Percentiles rank a stretch among this genome's conserved stretches.
Evolutionary conservation across 2,329 filamentous ascomycete genomes (phyloP).

Genomic region (Arthrinium phaeospermum): DNA sequence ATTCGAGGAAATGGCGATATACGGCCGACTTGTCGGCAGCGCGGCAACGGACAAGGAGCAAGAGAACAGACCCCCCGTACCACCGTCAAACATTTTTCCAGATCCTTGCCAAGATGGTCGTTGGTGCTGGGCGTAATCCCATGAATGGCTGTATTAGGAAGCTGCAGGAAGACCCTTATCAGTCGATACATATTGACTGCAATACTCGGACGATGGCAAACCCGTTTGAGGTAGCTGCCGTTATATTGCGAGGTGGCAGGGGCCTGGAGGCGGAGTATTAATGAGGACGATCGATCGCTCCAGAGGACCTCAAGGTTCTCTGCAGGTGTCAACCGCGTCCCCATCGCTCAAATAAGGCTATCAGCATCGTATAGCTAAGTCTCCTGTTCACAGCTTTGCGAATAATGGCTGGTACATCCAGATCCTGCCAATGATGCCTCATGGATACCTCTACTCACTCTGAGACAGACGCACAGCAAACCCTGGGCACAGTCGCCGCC

Average conservation of each 20-base stretch:
- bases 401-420: neutral
- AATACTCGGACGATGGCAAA: neutral
- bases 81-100: neutral
- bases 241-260: neutral
- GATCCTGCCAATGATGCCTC: neutral
- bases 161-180: neutral
- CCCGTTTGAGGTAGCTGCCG: neutral
- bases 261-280: neutral
- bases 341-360: neutral
- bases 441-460: neutral
- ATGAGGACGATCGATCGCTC: neutral
- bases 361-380: neutral
- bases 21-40: neutral
- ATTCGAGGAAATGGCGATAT: neutral
- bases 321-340: too few species aligned
- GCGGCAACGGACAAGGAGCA: neutral
- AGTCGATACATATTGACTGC: neutral
- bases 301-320: neutral
- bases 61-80: neutral
- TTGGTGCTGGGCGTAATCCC: neutral
- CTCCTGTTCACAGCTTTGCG: neutral
- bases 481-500: constrained; percentile 17
- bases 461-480: constrained; percentile 9
- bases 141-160: neutral
- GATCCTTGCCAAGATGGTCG: neutral